A percentile compares a stretch with the other conserved stretches of the same genome.
These are phyloP conservation scores for Ceratocystis variospora DNA, from an alignment of 2,329 filamentous ascomycete species.

Conservation along the genomic window DNA sequence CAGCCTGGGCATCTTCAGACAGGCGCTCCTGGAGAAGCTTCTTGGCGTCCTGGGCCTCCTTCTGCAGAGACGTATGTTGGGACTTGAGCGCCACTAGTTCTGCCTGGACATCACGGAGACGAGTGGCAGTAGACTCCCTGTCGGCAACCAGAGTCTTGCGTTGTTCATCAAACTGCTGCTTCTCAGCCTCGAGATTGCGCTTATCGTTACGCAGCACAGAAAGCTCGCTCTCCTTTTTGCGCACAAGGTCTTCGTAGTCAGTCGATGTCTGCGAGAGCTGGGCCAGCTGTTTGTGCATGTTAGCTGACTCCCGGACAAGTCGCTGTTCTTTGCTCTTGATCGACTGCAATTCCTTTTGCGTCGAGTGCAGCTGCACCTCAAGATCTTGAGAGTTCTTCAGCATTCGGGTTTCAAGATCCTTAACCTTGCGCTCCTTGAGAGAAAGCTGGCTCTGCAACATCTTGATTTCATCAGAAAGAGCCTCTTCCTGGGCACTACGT, in stretches of 20 bases:
- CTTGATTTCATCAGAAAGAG: conserved; percentile 68
- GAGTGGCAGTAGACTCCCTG: conserved; percentile 62
- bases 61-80: conserved; percentile 69
- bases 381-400: conserved; percentile 77
- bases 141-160: conserved; percentile 56
- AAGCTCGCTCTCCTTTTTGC: conserved; percentile 88
- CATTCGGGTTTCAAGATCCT: conserved; percentile 73
- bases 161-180: conserved; percentile 64
- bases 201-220: conserved; percentile 72
- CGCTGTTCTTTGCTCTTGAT: conserved; percentile 62
- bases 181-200: conserved; percentile 69
- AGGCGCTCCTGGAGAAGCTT: conserved; percentile 74
- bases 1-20: conserved; percentile 76
- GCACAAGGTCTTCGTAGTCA: conserved; percentile 85
- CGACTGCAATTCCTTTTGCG: conserved; percentile 66
- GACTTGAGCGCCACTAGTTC: conserved; percentile 77
- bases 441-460: conserved; percentile 83
- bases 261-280: conserved; percentile 84
- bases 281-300: conserved; percentile 70
- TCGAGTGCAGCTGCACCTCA: conserved; percentile 65
- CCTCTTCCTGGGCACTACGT: conserved; percentile 61
- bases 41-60: conserved; percentile 80
- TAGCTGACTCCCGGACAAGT: conserved; percentile 64
- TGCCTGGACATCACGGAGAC: conserved; percentile 72
- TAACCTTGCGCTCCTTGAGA: conserved; percentile 77